Evolutionary conservation across 208 protist genomes (phyloP), one percentile per base, ranked within the genome.

Genomic region (Wallacemonas sp.): DNA sequence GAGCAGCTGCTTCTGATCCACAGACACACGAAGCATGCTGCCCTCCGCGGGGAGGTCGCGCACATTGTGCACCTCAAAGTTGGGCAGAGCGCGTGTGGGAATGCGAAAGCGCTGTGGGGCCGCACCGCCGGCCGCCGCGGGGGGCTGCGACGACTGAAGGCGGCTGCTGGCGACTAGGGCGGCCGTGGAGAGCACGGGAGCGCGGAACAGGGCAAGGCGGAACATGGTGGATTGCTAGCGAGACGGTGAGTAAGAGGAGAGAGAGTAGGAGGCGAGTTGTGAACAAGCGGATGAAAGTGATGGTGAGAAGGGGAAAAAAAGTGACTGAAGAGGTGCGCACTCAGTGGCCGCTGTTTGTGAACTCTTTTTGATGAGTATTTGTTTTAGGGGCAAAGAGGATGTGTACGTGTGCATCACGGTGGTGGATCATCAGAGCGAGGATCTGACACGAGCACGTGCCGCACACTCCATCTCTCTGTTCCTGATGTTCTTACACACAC

Each of bases 61-160:
- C 22, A 96, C 84, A 61, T 94, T 84, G 75, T 91, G 77, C 41
- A 96, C 93, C 57, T 94, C 91, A 61, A 96, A 94, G 52, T 81
- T 82, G 16, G 90, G 90, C 18, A 92, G 79, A n/a, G 12, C 22
- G 31, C 68, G 57, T 26, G 79, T 71, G 8, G 79, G 62, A 0
- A 36, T 3, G 39, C 70, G 72, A 11, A 44, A 50, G 18, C 65
- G 65, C 23, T 38, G 65, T 41, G 33, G 29, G 32, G 2, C 2
- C 25, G 48, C 25, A 28, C 28, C 48, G 14, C 10, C 23, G 11
- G 48, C 55, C 55, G 41, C 42, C 57, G 4, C 50, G 16, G 32
- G 22, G 38, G 45, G 2, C 46, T 55, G 52, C 16, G 52, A 59
- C 20, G 52, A 59, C 52, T 59, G 52, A 42, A 59, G 52, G 20